Evolutionary conservation across 2,329 filamentous ascomycete species (phyloP), one percentile per base, ranked within the genome.

Genomic region (Scortechinia acanthostroma): DNA sequence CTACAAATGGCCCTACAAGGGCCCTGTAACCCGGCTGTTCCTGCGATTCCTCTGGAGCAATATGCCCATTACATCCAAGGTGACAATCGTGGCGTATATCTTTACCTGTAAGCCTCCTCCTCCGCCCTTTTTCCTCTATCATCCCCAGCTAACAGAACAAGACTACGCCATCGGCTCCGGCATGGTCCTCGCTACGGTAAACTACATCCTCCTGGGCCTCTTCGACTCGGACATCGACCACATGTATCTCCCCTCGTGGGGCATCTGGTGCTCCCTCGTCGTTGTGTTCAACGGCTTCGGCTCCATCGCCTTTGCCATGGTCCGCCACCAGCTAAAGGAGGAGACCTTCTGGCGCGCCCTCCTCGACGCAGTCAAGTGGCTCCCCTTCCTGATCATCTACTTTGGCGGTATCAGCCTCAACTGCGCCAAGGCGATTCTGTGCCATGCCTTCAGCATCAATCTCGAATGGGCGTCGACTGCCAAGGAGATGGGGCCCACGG

Each of bases 391-490:
- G 2, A 45, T 58, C 23, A 52, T 58, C 40, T 58, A 55, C 55
- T 58, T 58, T 46, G 55, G 55, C 44, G 55, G 55, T 1, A 54
- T 58, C 30, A 56, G 53, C 43, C 53, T 57, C 46, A 53, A 58
- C 49, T 54, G 53, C 35, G 51, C 53, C 20, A 55, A 58, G 13
- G 55, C 55, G 3, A 47, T 58, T 3, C 48, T 58, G 0, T 55
- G 53, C 20, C 55, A 58, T 33, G 50, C 53, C 14, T 55, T 58
- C 21, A 51, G 50, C 1, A 40, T 58, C 15, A 55, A 57, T n/a
- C 58, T 58, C 2, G 55, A 57, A 37, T 58, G 55, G 55, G 45
- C 54, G 5, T 58, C 55, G 2, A 58, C 55, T 1, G 55, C 55
- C 0, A 58, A 58, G 43, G 55, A 58, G 44, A 21, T 57, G 33